Percentiles rank a stretch among this genome's conserved stretches.
Conservation (phyloP, 768 basidiomycete species). For the Dioszegia hungarica region DNA sequence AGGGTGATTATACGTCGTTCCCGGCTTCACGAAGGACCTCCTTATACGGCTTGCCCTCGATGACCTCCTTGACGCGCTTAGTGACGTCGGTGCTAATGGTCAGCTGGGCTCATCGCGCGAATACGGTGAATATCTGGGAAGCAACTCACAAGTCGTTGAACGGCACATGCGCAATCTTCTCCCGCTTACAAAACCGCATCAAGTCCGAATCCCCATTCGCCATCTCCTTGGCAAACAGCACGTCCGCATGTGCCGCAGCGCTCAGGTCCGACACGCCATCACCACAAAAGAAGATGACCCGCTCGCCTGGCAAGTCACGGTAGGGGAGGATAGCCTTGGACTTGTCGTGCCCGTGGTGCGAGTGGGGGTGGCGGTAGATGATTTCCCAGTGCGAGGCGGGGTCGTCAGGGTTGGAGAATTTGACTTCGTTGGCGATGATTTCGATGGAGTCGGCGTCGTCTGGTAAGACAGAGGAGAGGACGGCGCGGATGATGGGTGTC, state of each 20-base stretch:
- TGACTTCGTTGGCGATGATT: slow-evolving; percentile 89
- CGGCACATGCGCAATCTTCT: slow-evolving; percentile 71
- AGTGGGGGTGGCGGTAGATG: slow-evolving; percentile 80
- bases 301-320: slow-evolving; percentile 60
- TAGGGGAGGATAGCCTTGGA: slow-evolving; percentile 91
- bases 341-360: slow-evolving; percentile 92
- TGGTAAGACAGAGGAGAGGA: slow-evolving; percentile 76
- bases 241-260: slow-evolving; percentile 84
- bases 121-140: no score
- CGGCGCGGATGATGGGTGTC: slow-evolving; percentile 86
- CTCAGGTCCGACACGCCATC: slow-evolving; percentile 96
- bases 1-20: slow-evolving; percentile 13
- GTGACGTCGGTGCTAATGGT: slow-evolving; percentile 41
- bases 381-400: slow-evolving; percentile 63
- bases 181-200: slow-evolving; percentile 69
- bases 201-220: slow-evolving; percentile 66
- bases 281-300: slow-evolving; percentile 91
- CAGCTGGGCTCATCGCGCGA: not conserved
- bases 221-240: slow-evolving; percentile 80
- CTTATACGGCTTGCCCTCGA: slow-evolving; percentile 64
- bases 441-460: slow-evolving; percentile 71
- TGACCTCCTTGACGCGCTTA: slow-evolving; percentile 61
- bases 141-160: slow-evolving; percentile 59
- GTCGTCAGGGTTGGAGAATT: slow-evolving; percentile 59
- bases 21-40: slow-evolving; percentile 52